Evolutionary conservation across 2,329 filamentous ascomycete species (phyloP), one percentile per base, ranked within the genome.

Genomic region (Trichoderma hamatum): DNA sequence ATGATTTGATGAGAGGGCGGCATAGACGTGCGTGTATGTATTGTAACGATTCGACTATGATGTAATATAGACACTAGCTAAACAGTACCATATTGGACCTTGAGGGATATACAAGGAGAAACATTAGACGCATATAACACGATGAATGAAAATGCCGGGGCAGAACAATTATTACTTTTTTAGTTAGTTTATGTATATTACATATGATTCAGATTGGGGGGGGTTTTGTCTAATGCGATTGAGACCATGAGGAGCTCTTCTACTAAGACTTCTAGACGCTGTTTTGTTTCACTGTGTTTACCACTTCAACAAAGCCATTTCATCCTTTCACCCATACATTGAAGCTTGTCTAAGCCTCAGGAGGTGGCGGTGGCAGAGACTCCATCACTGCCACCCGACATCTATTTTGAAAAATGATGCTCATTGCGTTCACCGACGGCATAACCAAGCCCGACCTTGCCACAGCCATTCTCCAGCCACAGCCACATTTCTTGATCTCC

Each of bases 1-100:
- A 68, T 73, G 72, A 70, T 78, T 49, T 49, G 72, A 74, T 9
- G 55, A 46, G n/a, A 61, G 63, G 39, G 19, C 39, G 39, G n/a
- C 39, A 56, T 67, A 65, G 39, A 46, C 63, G 65, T 69, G 39
- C 39, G 39, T 43, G 19, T 9, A 43, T 43, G 68, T 62, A 69
- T 65, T 71, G 61, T 61, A 69, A 65, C 68, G 61, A 69, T 69
- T 69, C 67, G 54, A 71, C 61, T 66, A 49, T 65, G 61, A 69
- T 69, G 68, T 69, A 69, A 61, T 52, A 68, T 68, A 68, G 65
- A 68, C 56, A 68, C 65, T 62, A 62, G 39, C 59, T 51, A 49
- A 61, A 43, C 52, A 69, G 67, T 55, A 62, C 66, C 66, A 67
- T 60, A 59, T 60, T 58, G 58, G 46, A 43, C 51, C 52, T 58